A percentile compares a stretch with the other conserved stretches of the same genome.
phyloP scores from a whole-genome alignment of 2,329 filamentous ascomycete genomes.

The Diplocarpon rosae region DNA sequence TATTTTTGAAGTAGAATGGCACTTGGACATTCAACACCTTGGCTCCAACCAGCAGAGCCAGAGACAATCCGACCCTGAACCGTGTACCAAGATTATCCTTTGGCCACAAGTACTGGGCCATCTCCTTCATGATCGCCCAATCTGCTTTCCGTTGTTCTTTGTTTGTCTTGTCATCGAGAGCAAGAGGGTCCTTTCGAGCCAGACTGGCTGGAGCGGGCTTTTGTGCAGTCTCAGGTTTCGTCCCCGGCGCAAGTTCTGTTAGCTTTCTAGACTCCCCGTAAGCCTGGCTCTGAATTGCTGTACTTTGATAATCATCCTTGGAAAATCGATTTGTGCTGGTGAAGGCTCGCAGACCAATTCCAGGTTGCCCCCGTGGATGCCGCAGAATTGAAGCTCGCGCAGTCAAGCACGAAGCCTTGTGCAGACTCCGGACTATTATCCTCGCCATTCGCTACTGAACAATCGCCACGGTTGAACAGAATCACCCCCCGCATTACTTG shows the following conservation, averaged over 20 bases:
- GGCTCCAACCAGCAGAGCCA: conserved; percentile 73
- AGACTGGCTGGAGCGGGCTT: conserved; percentile 13
- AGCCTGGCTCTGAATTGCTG: conserved; percentile 14
- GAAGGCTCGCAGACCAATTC: conserved; percentile 22
- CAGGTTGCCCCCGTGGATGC: conserved; percentile 16
- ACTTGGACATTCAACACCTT: conserved; percentile 97
- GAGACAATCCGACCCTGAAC: conserved; percentile 72
- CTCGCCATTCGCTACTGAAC: conserved; percentile 7
- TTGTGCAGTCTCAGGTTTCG: conserved; percentile 18
- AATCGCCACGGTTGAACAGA: conserved; percentile 13
- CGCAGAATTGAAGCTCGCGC: conserved; percentile 17
- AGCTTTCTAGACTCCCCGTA: conserved; percentile 14
- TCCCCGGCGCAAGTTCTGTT: conserved; percentile 14
- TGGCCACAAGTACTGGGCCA: conserved; percentile 93
- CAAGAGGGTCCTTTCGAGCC: conserved; percentile 42
- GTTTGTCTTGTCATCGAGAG: conserved; percentile 55
- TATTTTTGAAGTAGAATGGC: conserved; percentile 97
- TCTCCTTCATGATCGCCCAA: conserved; percentile 98
- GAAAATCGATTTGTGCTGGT: conserved; percentile 19
- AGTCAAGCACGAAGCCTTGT: conserved; percentile 22
- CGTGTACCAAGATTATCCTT: conserved; percentile 78
- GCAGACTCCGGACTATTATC: conserved; percentile 24
- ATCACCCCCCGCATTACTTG: conserved; percentile 14
- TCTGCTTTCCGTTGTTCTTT: conserved; percentile 93
- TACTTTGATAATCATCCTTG: conserved; percentile 17